These are phyloP conservation scores for Quercus tomentella DNA, from an alignment of 331 rosid genomes.

Conservation along the genomic window DNA sequence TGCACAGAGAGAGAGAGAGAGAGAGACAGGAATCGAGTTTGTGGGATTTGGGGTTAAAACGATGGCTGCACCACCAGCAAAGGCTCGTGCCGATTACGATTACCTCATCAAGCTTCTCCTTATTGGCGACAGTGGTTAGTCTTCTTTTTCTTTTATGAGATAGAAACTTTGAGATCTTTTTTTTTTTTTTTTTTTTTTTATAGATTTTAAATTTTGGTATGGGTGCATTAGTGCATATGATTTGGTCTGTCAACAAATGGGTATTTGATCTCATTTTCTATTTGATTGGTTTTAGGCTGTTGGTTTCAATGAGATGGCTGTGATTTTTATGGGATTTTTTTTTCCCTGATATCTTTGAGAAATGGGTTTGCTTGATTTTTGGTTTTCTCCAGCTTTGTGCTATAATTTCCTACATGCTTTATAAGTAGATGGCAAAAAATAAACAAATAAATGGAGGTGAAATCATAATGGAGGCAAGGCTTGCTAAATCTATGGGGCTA, in stretches of 20 bases:
- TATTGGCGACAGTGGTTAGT: conserved; percentile 80
- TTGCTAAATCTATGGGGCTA: neutral
- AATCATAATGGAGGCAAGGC: too few species aligned
- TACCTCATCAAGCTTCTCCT: conserved; percentile 85
- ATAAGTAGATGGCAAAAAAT: neutral
- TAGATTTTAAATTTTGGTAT: too few species aligned
- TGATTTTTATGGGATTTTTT: neutral
- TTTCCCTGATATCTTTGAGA: neutral
- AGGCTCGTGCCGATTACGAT: conserved; percentile 93
- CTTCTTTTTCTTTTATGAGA: neutral
- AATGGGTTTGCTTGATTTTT: neutral
- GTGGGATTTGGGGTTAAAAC: conserved; percentile 15
- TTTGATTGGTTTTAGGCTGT: neutral
- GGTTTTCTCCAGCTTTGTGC: neutral
- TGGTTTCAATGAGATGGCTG: neutral
- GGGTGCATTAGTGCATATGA: neutral
- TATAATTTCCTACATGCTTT: neutral
- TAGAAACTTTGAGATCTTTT: conserved; percentile 7
- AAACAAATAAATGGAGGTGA: too few species aligned
- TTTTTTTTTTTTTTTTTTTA: neutral
- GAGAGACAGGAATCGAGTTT: neutral
- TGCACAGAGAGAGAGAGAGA: neutral
- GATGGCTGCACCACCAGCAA: conserved; percentile 70
- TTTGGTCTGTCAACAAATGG: neutral
- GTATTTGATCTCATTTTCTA: neutral